A percentile compares a stretch with the other conserved stretches of the same genome.
phyloP scores from a whole-genome alignment of 2,329 filamentous ascomycete species.

The Aureobasidium sp. region DNA sequence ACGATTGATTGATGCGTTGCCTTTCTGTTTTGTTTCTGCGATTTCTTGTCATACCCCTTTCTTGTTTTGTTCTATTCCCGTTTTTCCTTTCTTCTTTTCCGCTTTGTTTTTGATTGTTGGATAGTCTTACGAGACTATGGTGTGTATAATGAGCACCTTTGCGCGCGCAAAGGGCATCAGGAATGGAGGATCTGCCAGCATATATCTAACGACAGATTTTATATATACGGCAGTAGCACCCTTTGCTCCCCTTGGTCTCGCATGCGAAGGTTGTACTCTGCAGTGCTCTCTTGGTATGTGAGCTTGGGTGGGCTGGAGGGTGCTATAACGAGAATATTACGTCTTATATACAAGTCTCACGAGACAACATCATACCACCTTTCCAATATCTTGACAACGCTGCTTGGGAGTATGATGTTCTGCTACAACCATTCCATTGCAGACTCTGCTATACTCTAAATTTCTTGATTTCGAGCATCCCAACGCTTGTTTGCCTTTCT shows the following conservation, averaged over 20 bases:
- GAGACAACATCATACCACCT: too few relatives aligned
- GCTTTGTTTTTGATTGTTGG: background rate
- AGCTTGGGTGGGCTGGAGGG: background rate
- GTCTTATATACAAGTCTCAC: constrained; percentile 1
- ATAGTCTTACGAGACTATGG: background rate
- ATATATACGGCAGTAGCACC: background rate
- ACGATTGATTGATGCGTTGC: constrained; percentile 17
- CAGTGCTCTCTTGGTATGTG: too few relatives aligned
- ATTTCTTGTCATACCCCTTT: background rate
- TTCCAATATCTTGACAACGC: too few relatives aligned
- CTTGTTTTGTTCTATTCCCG: background rate
- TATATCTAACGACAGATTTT: background rate
- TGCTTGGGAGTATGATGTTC: too few relatives aligned
- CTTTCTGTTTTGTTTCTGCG: background rate
- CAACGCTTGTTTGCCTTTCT: too few relatives aligned
- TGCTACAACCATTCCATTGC: too few relatives aligned
- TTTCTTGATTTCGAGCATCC: too few relatives aligned
- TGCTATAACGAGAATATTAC: background rate
- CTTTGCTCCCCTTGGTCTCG: background rate
- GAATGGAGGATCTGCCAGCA: background rate
- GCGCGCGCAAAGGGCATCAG: too few relatives aligned
- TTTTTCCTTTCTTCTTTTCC: background rate
- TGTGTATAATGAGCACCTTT: too few relatives aligned
- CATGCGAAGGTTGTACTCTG: too few relatives aligned
- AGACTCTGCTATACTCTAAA: too few relatives aligned